Evolutionary conservation across 805 yeast genomes (phyloP).

Genomic region (Saccharomycodes ludwigii): DNA sequence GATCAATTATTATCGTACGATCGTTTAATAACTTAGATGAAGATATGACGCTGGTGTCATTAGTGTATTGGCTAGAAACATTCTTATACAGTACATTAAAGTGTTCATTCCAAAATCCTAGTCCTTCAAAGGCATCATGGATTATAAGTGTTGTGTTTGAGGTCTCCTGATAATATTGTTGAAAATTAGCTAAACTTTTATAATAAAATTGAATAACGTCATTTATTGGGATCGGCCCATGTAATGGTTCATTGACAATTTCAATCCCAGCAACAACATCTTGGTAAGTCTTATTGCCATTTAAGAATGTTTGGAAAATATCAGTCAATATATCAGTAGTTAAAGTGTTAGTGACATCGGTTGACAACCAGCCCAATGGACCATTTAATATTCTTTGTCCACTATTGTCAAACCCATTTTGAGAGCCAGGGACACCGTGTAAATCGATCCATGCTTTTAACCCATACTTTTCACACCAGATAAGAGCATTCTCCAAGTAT

Average conservation of each 20-base stretch:
- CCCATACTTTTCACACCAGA: conserved; percentile 51
- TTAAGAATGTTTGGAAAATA: conserved; percentile 36
- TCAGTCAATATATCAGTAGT: conserved; percentile 38
- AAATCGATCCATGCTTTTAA: conserved; percentile 64
- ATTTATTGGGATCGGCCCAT: conserved; percentile 32
- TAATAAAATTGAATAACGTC: conserved; percentile 23
- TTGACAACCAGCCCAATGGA: conserved; percentile 29
- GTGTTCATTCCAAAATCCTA: conserved; percentile 43
- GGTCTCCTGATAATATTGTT: conserved; percentile 10
- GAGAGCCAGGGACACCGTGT: conserved; percentile 78
- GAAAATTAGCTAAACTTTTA: conserved; percentile 20
- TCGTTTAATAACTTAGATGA: too few relatives aligned
- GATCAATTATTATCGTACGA: conserved; percentile 67
- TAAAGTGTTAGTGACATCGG: conserved; percentile 14
- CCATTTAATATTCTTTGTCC: conserved; percentile 43
- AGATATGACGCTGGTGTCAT: conserved; percentile 24
- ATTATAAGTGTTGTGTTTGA: conserved; percentile 35
- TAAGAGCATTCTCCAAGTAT: conserved; percentile 51
- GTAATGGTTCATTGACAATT: conserved; percentile 62
- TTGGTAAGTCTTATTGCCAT: conserved; percentile 30
- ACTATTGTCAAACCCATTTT: conserved; percentile 77
- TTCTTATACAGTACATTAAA: conserved; percentile 22
- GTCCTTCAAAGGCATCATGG: conserved; percentile 53
- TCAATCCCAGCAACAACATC: conserved; percentile 62
- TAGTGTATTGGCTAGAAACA: conserved; percentile 23